Base-by-base conservation (phyloP, 768 basidiomycete species). In the Kwoniella sp. region DNA sequence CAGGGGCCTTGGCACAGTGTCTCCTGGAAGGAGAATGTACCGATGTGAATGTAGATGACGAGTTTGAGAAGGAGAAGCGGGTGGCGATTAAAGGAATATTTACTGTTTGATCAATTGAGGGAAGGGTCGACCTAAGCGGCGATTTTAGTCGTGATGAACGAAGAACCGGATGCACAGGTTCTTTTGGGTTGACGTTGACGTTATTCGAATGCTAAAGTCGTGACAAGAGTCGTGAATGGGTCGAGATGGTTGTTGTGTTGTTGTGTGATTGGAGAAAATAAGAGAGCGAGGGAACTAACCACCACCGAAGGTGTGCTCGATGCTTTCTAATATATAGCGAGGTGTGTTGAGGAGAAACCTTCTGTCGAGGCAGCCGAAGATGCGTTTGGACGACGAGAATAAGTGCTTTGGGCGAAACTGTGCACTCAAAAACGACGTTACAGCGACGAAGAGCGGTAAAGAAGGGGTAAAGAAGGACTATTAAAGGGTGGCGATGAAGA, bases 251-350 rank as follows among this genome's bases (percentile, higher is more conserved):
- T 17, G 25, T 50, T 10, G 49, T 25, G 24, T 53, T 24, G 22
- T 50, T 36, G 17, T n/a, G 40, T 26, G 17, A 19, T 10, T 33
- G 22, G 29, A 9, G 17, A 4, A n/a, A n/a, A 24, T 25, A 6
- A 19, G 55, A n/a, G 27, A 57, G 61, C 61, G 55, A 63, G 54
- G 61, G 48, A 46, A 22, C 9, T 47, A 33, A 26, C 37, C 40
- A 63, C 61, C 61, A 63, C 24, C 30, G 27, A 63, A 63, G 61
- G 61, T 50, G 54, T 63, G 61, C 61, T 50, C n/a, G 29, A 49
- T 12, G 30, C n/a, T 37, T 63, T 54, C 61, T 54, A 21, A 56
- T 26, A 54, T 54, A 54, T 49, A 50, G 46, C 46, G 44, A 19
- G 30, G 6, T n/a, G 17, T n/a, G 10, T 19, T 27, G 9, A 0